phyloP scores from a whole-genome alignment of 176 grass and related monocot genomes.

The Oryza coarctata region DNA sequence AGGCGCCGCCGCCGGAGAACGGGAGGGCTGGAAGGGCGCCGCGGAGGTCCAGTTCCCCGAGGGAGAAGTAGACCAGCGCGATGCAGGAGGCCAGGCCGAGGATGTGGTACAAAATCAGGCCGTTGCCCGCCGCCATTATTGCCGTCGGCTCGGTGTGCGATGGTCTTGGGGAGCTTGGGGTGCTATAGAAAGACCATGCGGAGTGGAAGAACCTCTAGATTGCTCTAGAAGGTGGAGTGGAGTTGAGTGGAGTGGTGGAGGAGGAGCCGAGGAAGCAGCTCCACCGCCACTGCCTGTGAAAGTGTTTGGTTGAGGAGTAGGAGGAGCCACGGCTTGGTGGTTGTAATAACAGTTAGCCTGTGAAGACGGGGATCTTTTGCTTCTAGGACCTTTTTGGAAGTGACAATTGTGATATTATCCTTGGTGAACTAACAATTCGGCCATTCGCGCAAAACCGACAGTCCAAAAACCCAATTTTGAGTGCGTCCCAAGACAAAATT shows the following conservation, averaged over 20 bases:
- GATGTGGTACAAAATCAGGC: constrained; percentile 63
- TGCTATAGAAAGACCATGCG: constrained; percentile 32
- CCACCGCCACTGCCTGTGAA: not conserved
- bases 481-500: not conserved
- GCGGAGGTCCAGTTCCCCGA: constrained; percentile 57
- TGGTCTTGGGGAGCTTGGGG: not conserved
- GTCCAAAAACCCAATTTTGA: not conserved
- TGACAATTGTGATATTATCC: not conserved
- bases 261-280: not conserved
- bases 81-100: constrained; percentile 62
- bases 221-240: constrained; percentile 31
- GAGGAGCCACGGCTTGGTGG: not conserved
- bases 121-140: constrained; percentile 56
- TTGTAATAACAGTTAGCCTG: not conserved
- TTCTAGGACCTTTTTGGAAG: not conserved
- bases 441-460: not conserved
- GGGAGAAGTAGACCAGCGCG: constrained; percentile 74
- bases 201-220: not conserved
- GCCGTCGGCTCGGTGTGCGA: not conserved
- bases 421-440: not conserved
- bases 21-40: constrained; percentile 13
- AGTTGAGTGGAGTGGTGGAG: constrained; percentile 21
- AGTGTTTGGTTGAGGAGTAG: not conserved
- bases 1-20: not conserved
- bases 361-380: not conserved